Evolutionary conservation across 805 yeast species (phyloP), one percentile per base, ranked within the genome.

Genomic region (Spathaspora girioi): DNA sequence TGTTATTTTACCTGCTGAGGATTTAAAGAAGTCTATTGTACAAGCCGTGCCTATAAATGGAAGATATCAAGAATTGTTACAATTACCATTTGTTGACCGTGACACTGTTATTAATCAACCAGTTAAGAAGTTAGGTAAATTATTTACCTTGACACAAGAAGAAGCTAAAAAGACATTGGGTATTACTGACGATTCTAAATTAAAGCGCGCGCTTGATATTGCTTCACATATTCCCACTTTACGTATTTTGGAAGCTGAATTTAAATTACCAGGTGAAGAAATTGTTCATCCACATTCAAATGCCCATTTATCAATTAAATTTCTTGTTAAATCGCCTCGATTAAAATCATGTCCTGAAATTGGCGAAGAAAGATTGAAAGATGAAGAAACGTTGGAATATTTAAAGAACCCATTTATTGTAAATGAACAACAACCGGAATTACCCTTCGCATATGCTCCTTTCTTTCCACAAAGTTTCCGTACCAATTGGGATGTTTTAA

Each of bases 211-310:
- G 1, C 63, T 84, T 47, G 66, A 69, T 2, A 77, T 83, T 52
- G 96, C 92, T 1, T 64, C 79, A 2, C 72, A 77, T 31, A 80
- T 91, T 32, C 97, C 97, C 43, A 68, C 75, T 45, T 67, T 92
- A 47, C 82, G 86, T 60, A 71, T 91, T 14, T 56, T 91, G 27
- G 81, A 80, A 48, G 85, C 96, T 43, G 82, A 80, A 52, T 90
- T 90, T 70, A 78, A 79, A 55, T 97, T 93, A 43, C 93, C 97
- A 3, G 98, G 98, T 32, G 97, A 92, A 72, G 64, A 69, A 14
- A 83, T 88, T 27, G 82, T 91, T 0, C 86, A 97, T 26, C 77
- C 79, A 23, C 50, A 57, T 47, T 82, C 97, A 1, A 79, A 80
- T 46, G 83, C 89, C 8, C 92, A 89, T 67, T 72, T 96, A 53